These are phyloP conservation scores for Chalciporus pseudorubinellus DNA, from an alignment of 768 basidiomycete genomes.

Conservation along the genomic window DNA sequence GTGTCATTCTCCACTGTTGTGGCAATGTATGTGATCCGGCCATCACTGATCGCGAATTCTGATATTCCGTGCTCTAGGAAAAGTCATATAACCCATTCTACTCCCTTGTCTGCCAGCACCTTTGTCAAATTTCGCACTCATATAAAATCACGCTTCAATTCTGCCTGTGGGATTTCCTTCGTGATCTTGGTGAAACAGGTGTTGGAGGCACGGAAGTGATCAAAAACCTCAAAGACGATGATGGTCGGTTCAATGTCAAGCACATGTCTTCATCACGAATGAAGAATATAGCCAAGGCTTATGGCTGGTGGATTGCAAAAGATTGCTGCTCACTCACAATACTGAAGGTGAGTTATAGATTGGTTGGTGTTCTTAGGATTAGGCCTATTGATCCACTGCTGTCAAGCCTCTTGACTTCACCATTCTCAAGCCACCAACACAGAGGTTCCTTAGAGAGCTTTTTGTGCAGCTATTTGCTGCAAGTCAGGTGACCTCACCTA, in stretches of 20 bases:
- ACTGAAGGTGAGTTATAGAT: slow-evolving; percentile 62
- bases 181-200: slow-evolving; percentile 80
- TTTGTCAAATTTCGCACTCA: slow-evolving; percentile 75
- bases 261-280: slow-evolving; percentile 57
- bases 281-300: slow-evolving; percentile 76
- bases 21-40: slow-evolving; percentile 63
- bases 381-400: background rate
- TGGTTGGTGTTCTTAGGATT: background rate
- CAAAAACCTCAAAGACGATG: slow-evolving; percentile 54
- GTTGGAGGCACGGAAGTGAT: slow-evolving; percentile 80
- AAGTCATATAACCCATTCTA: slow-evolving; percentile 95
- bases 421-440: slow-evolving; percentile 58
- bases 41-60: background rate
- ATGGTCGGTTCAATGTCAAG: slow-evolving; percentile 42
- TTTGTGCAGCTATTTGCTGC: slow-evolving; percentile 67
- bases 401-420: slow-evolving; percentile 86
- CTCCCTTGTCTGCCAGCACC: slow-evolving; percentile 80
- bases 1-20: slow-evolving; percentile 89
- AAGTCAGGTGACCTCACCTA: slow-evolving; percentile 72
- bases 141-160: slow-evolving; percentile 93
- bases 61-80: slow-evolving; percentile 45
- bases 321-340: slow-evolving; percentile 71
- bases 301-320: slow-evolving; percentile 93
- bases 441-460: slow-evolving; percentile 66
- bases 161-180: slow-evolving; percentile 94